Evolutionary conservation across 208 protist species (phyloP).

Genomic region (Kentomonas sorsogonicus): DNA sequence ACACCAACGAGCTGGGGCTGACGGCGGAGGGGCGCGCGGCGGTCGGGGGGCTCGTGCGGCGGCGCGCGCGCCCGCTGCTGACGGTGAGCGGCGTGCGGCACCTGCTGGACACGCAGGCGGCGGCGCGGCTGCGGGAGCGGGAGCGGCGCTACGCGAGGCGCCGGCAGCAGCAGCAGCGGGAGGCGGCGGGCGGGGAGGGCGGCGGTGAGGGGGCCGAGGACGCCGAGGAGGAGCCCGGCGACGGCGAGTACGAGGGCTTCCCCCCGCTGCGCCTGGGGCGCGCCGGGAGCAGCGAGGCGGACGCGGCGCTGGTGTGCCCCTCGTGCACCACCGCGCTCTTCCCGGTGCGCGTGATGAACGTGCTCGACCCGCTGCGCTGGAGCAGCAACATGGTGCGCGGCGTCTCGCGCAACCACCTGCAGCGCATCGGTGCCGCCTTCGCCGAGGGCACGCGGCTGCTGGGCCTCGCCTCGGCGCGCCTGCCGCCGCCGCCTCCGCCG

Average conservation of each 20-base stretch:
- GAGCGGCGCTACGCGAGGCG: slow-evolving; percentile 15
- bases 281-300: slow-evolving; percentile 23
- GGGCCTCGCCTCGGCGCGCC: slow-evolving; percentile 29
- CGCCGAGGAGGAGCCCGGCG: not conserved
- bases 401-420: slow-evolving; percentile 77
- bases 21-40: slow-evolving; percentile 54
- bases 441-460: slow-evolving; percentile 51
- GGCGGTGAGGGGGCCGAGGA: not conserved
- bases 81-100: slow-evolving; percentile 72
- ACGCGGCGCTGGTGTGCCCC: slow-evolving; percentile 42
- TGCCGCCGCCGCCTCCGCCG: slow-evolving; percentile 3
- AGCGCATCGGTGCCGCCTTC: slow-evolving; percentile 71
- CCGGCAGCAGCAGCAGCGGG: slow-evolving; percentile 6
- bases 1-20: slow-evolving; percentile 48
- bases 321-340: slow-evolving; percentile 68
- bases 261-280: slow-evolving; percentile 24
- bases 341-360: slow-evolving; percentile 82
- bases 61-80: slow-evolving; percentile 50
- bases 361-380: slow-evolving; percentile 89
- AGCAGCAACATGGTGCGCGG: slow-evolving; percentile 86
- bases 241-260: not conserved
- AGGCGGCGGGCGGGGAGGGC: not conserved
- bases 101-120: slow-evolving; percentile 52
- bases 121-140: slow-evolving; percentile 27
- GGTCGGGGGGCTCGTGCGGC: slow-evolving; percentile 56